Evolutionary conservation across 2,329 filamentous ascomycete species (phyloP).

Genomic region (Monilinia fructicola): DNA sequence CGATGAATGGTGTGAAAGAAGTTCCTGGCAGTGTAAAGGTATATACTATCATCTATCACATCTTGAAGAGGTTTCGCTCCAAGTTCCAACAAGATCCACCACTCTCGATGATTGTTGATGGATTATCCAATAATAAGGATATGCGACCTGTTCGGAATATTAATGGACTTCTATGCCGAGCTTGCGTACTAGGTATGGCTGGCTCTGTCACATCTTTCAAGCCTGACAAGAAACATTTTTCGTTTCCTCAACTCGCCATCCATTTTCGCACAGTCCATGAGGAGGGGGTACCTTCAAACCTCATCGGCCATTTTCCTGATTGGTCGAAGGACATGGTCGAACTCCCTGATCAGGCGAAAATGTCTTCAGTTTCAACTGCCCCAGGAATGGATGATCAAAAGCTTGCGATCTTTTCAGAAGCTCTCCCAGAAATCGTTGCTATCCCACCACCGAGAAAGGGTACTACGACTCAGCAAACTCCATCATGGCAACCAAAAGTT

Average conservation of each 20-base stretch:
- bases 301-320: slow-evolving; percentile 44
- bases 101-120: slow-evolving; percentile 59
- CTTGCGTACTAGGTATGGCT: slow-evolving; percentile 47
- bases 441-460: slow-evolving; percentile 13
- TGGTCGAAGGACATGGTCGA: slow-evolving; percentile 64
- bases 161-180: slow-evolving; percentile 55
- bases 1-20: slow-evolving; percentile 58
- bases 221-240: slow-evolving; percentile 45
- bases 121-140: slow-evolving; percentile 54
- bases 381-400: slow-evolving; percentile 59
- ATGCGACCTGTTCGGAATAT: slow-evolving; percentile 57
- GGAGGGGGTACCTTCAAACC: slow-evolving; percentile 34
- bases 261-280: slow-evolving; percentile 52
- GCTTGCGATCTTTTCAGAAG: slow-evolving; percentile 50
- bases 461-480: background rate
- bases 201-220: slow-evolving; percentile 36
- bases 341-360: slow-evolving; percentile 52
- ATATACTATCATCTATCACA: slow-evolving; percentile 62
- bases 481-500: slow-evolving; percentile 18
- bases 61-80: slow-evolving; percentile 56
- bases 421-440: slow-evolving; percentile 48
- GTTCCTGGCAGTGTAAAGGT: slow-evolving; percentile 63
- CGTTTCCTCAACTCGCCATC: slow-evolving; percentile 59
- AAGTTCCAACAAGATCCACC: slow-evolving; percentile 58
- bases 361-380: slow-evolving; percentile 50